These are phyloP conservation scores for Aspergillus ustus DNA, from an alignment of 2,329 filamentous ascomycete genomes.

Conservation along the genomic window DNA sequence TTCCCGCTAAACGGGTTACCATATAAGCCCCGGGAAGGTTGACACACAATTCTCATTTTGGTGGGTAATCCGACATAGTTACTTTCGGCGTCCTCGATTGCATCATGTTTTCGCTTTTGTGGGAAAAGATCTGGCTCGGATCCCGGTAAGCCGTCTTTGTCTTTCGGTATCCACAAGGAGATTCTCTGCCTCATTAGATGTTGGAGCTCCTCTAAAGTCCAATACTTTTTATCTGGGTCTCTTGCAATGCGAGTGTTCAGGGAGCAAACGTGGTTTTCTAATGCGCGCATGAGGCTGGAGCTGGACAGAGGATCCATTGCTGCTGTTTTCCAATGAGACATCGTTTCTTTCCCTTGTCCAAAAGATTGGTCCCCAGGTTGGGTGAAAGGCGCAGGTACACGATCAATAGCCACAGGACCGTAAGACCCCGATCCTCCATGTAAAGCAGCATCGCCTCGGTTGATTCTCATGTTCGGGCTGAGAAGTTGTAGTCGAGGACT, in stretches of 20 bases:
- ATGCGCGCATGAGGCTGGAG: constrained; percentile 7
- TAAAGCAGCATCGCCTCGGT: neutral
- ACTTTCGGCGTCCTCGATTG: neutral
- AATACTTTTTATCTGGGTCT: constrained; percentile 19
- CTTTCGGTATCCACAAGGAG: constrained; percentile 15
- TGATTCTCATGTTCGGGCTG: neutral
- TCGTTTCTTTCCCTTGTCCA: neutral
- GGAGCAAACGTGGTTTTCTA: constrained; percentile 23
- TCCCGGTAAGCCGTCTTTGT: neutral
- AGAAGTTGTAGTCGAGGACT: neutral
- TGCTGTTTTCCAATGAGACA: neutral
- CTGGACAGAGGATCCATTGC: neutral
- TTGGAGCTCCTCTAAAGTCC: constrained; percentile 32
- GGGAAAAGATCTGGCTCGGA: neutral
- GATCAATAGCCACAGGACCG: neutral
- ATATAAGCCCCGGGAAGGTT: neutral
- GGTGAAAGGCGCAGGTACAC: constrained; percentile 18
- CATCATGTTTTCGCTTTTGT: constrained; percentile 13
- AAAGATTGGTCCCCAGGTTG: neutral
- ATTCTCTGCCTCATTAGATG: constrained; percentile 24
- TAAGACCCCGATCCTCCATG: neutral
- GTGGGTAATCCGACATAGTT: neutral
- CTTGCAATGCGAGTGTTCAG: neutral
- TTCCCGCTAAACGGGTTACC: neutral
- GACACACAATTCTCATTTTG: neutral